A percentile compares a stretch with the other conserved stretches of the same genome.
phyloP scores from a whole-genome alignment of 352 stramenopile species.

The Saprolegnia parasitica region DNA sequence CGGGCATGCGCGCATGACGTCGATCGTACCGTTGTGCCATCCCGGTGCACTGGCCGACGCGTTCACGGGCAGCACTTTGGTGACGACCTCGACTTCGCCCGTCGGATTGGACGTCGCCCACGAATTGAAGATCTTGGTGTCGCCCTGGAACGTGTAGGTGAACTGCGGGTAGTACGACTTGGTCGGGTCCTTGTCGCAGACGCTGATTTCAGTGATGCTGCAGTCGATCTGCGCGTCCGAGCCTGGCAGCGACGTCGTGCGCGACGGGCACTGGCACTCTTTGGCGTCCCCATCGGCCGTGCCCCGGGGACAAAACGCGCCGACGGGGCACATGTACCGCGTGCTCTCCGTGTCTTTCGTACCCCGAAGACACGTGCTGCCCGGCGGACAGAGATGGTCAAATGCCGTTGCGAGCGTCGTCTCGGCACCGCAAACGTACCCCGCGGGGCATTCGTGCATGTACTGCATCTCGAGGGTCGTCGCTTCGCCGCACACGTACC shows the following conservation, averaged over 20 bases:
- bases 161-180: conserved; percentile 83
- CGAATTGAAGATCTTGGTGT: conserved; percentile 57
- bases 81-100: conserved; percentile 86
- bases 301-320: conserved; percentile 90
- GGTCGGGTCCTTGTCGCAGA: conserved; percentile 90
- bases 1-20: conserved; percentile 88
- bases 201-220: conserved; percentile 75
- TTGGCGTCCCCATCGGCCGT: conserved; percentile 78
- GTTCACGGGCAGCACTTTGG: conserved; percentile 91
- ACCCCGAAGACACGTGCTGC: conserved; percentile 88
- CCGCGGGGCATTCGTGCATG: conserved; percentile 87
- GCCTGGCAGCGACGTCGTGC: conserved; percentile 83
- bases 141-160: conserved; percentile 59
- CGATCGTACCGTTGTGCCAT: conserved; percentile 95
- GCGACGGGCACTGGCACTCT: conserved; percentile 87
- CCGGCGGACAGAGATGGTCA: conserved; percentile 69
- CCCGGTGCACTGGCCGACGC: conserved; percentile 60
- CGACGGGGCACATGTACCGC: conserved; percentile 90
- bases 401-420: conserved; percentile 87
- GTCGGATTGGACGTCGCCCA: conserved; percentile 61
- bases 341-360: conserved; percentile 83
- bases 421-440: conserved; percentile 84
- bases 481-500: conserved; percentile 91
- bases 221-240: conserved; percentile 85
- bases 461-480: conserved; percentile 91